phyloP scores from a whole-genome alignment of 352 stramenopile species.

The Globisporangium takayamanum region DNA sequence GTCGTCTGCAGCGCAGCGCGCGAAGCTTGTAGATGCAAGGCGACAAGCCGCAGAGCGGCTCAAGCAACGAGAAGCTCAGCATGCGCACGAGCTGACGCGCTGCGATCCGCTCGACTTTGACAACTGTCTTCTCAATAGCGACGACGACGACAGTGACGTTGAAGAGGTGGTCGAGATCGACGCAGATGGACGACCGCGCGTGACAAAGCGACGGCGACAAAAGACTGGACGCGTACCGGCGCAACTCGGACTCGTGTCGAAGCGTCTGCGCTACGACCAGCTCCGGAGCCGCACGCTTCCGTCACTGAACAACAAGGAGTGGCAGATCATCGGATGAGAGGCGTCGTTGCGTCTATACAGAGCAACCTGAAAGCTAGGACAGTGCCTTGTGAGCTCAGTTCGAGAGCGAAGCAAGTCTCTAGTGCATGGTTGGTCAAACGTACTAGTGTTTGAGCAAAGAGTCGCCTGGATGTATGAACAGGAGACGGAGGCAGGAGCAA shows the following conservation, averaged over 20 bases:
- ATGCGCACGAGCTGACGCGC: slow-evolving; percentile 17
- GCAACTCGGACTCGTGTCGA: slow-evolving; percentile 47
- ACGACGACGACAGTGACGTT: slow-evolving; percentile 38
- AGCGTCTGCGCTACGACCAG: slow-evolving; percentile 50
- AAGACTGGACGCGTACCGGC: slow-evolving; percentile 25
- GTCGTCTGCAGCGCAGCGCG: slow-evolving; percentile 21
- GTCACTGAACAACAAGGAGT: slow-evolving; percentile 50
- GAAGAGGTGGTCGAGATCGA: slow-evolving; percentile 41
- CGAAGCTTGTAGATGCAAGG: slow-evolving; percentile 16
- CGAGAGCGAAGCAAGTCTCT: too few relatives aligned
- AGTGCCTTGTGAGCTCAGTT: not conserved
- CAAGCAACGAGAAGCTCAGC: slow-evolving; percentile 19
- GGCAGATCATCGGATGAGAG: slow-evolving; percentile 40
- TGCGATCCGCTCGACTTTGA: slow-evolving; percentile 51
- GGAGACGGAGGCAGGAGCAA: too few relatives aligned
- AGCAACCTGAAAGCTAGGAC: not conserved
- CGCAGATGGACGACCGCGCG: slow-evolving; percentile 27
- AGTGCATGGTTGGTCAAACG: too few relatives aligned
- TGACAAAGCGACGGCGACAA: slow-evolving; percentile 23
- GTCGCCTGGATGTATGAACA: too few relatives aligned
- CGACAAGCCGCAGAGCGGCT: slow-evolving; percentile 15
- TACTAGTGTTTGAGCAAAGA: too few relatives aligned
- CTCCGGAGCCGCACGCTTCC: slow-evolving; percentile 43
- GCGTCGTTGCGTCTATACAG: too few relatives aligned
- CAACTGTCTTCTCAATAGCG: slow-evolving; percentile 42